These are phyloP conservation scores for Aspergillus proliferans DNA, from an alignment of 2,329 filamentous ascomycete species.

Conservation along the genomic window DNA sequence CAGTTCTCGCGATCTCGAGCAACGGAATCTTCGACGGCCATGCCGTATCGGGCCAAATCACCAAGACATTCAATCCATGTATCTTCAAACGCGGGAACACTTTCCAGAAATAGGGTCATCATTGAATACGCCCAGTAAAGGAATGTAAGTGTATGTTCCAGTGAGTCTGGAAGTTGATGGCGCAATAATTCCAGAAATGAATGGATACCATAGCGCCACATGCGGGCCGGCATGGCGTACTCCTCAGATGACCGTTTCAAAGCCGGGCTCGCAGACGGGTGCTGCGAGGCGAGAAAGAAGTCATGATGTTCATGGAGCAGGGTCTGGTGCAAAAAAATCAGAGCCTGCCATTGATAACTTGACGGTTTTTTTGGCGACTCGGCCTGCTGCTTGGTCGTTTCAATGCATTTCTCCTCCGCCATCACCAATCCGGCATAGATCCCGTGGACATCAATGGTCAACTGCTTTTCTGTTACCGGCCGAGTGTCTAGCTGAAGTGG, in stretches of 20 bases:
- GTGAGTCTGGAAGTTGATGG: conserved; percentile 64
- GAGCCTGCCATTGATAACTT: conserved; percentile 58
- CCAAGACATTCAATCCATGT: conserved; percentile 94
- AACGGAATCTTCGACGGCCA: conserved; percentile 86
- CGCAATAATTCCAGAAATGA: conserved; percentile 72
- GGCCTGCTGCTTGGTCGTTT: not conserved
- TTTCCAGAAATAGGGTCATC: conserved; percentile 81
- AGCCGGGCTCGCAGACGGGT: conserved; percentile 67
- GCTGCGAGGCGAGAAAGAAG: conserved; percentile 80
- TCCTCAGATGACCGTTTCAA: conserved; percentile 66
- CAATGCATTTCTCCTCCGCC: not conserved
- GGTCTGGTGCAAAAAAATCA: conserved; percentile 75
- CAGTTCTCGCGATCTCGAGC: conserved; percentile 69
- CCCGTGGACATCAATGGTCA: not conserved
- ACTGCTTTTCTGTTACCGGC: conserved; percentile 61
- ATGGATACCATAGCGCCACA: conserved; percentile 93
- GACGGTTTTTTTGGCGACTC: too few relatives aligned
- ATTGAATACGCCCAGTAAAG: conserved; percentile 86
- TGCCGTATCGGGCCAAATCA: conserved; percentile 75
- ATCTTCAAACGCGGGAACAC: conserved; percentile 72
- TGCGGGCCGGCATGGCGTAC: conserved; percentile 85
- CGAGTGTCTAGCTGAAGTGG: conserved; percentile 52
- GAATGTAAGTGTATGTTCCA: conserved; percentile 87
- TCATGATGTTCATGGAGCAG: conserved; percentile 77
- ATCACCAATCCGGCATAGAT: not conserved